Base-by-base conservation (phyloP, 1,139 yeast species). In the Debaryomycetaceae sp. region DNA sequence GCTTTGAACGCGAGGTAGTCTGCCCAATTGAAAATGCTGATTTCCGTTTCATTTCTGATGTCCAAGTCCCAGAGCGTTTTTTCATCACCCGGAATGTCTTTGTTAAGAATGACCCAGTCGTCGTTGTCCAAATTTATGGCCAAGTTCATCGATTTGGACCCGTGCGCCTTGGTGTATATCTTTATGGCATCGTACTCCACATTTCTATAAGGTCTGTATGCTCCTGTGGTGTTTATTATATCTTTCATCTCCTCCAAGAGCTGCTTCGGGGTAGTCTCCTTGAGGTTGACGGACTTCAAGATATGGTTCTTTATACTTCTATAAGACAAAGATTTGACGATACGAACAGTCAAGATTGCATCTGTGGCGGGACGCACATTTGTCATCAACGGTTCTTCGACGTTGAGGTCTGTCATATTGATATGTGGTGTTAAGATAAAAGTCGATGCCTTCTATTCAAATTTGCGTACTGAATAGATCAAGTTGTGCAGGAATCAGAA, bases 121-220 rank as follows among this genome's bases (percentile, higher is more conserved):
- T 63, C 67, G 53, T 86, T 88, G 26, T 88, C 96, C 59, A 92
- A 79, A 59, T 92, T 92, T 46, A 94, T 86, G 37, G 88, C 95
- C 50, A 92, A 72, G 57, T 92, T 89, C 81, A 89, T 86, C 2
- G 97, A 87, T 65, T 92, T 92, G 31, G 96, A 78, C 6, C 95
- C 95, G 59, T 92, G 98, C 0, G 98, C 98, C 57, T 87, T 88
- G 30, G 96, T 86, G 63, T 92, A 92, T 14, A 92, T 75, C 63
- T 94, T 92, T 45, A 92, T 59, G 0, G 94, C 71, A 55, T 92
- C 87, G 52, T 81, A 83, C 1, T 69, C 70, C n/a, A 87, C 86
- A 46, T 75, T 85, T 52, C 97, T 75, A 61, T 81, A 91, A 1
- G 98, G 95, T 52, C 96, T 74, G 47, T 83, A 78, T 0, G 78